These are phyloP conservation scores for Cladosporium velox DNA, from an alignment of 2,329 filamentous ascomycete species.

Conservation along the genomic window DNA sequence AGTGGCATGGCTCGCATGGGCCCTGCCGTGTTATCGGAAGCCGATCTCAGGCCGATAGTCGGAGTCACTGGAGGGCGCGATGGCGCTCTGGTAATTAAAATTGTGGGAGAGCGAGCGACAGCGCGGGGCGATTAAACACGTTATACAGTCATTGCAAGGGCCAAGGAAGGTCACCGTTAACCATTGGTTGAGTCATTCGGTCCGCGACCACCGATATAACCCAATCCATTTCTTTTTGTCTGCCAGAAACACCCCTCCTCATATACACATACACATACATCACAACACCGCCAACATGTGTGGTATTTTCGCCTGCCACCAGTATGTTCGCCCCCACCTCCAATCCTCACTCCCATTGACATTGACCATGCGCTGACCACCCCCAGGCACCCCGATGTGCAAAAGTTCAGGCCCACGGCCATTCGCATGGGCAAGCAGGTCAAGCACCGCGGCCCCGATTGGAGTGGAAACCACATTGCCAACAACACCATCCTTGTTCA, in stretches of 20 bases:
- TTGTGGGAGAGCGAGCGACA: neutral
- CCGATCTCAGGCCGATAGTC: slow-evolving; percentile 7
- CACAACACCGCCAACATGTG: slow-evolving; percentile 67
- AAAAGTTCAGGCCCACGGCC: slow-evolving; percentile 93
- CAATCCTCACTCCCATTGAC: neutral
- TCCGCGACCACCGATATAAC: neutral
- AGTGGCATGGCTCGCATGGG: neutral
- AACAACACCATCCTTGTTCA: slow-evolving; percentile 97
- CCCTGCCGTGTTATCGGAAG: neutral
- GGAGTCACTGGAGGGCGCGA: neutral
- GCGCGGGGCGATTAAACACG: slow-evolving; percentile 5
- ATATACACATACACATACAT: slow-evolving; percentile 2
- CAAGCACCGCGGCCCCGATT: slow-evolving; percentile 95
- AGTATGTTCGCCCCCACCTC: slow-evolving; percentile 51
- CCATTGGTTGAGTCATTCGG: slow-evolving; percentile 13
- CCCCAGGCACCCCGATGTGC: slow-evolving; percentile 79
- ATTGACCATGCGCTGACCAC: slow-evolving; percentile 28
- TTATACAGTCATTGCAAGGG: neutral
- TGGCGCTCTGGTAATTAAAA: neutral
- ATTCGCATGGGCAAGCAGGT: slow-evolving; percentile 93
- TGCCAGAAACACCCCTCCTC: neutral
- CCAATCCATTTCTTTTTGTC: neutral
- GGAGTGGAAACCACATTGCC: slow-evolving; percentile 84
- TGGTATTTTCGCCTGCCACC: slow-evolving; percentile 95
- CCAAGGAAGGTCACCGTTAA: neutral